phyloP scores from a whole-genome alignment of 1,139 yeast species.

The Sugiyamaella neomexicana region DNA sequence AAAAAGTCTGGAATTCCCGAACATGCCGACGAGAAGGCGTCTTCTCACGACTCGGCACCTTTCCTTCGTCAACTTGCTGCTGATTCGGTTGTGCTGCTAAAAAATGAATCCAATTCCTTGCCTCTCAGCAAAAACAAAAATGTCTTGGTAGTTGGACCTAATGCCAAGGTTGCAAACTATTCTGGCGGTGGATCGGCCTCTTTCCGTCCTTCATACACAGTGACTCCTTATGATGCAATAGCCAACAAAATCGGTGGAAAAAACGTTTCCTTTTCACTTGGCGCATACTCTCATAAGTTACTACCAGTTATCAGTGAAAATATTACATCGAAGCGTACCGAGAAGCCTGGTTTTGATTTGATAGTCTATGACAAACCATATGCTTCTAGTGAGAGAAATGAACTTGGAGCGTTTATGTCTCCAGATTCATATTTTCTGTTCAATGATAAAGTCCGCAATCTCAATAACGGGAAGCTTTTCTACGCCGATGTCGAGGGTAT shows the following conservation, averaged over 20 bases:
- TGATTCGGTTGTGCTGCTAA: constrained; percentile 53
- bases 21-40: constrained; percentile 45
- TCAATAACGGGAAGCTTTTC: constrained; percentile 32
- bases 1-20: constrained; percentile 47
- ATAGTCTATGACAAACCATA: constrained; percentile 47
- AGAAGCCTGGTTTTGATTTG: constrained; percentile 46
- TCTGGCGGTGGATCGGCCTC: constrained; percentile 60
- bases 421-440: constrained; percentile 46
- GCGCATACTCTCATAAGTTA: constrained; percentile 12
- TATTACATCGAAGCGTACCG: constrained; percentile 34
- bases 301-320: constrained; percentile 9
- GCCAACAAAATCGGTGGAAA: constrained; percentile 35
- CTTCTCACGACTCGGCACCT: constrained; percentile 48
- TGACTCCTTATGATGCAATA: constrained; percentile 51
- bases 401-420: constrained; percentile 44
- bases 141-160: constrained; percentile 54
- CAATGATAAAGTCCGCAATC: constrained; percentile 47
- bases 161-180: constrained; percentile 47
- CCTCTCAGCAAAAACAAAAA: constrained; percentile 45
- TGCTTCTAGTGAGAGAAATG: constrained; percentile 39
- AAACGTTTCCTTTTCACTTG: constrained; percentile 32
- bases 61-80: constrained; percentile 51
- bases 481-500: constrained; percentile 51
- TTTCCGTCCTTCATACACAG: constrained; percentile 47
- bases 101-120: constrained; percentile 49